A percentile compares a stretch with the other conserved stretches of the same genome.
These are phyloP conservation scores for Strobilomyces echinocephalus DNA, from an alignment of 768 basidiomycete species.

Conservation along the genomic window DNA sequence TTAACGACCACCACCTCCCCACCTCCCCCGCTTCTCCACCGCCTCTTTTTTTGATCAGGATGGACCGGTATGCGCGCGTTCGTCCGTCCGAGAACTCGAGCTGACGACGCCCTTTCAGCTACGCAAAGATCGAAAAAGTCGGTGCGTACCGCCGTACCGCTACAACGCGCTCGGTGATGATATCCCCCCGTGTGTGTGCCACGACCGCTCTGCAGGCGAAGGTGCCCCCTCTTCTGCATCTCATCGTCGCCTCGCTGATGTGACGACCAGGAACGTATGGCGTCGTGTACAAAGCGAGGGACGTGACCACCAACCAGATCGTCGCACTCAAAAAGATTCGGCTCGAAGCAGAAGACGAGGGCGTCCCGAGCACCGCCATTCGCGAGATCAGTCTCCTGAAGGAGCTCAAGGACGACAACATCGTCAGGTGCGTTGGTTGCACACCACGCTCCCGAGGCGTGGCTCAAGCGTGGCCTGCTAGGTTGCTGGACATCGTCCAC, in stretches of 20 bases:
- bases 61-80: slow-evolving; percentile 31
- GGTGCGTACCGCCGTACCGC: slow-evolving; percentile 55
- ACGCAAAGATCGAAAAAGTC: slow-evolving; percentile 97
- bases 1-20: slow-evolving; percentile 6
- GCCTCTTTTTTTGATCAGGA: slow-evolving; percentile 11
- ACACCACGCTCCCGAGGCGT: background rate
- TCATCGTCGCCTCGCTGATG: slow-evolving; percentile 1
- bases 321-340: slow-evolving; percentile 99
- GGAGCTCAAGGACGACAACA: slow-evolving; percentile 93
- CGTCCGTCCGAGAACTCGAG: background rate
- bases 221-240: slow-evolving; percentile 24
- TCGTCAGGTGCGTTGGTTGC: slow-evolving; percentile 65
- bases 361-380: slow-evolving; percentile 96
- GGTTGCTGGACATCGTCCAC: slow-evolving; percentile 94
- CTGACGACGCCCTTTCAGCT: slow-evolving; percentile 48
- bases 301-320: slow-evolving; percentile 69
- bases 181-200: slow-evolving; percentile 12
- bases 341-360: slow-evolving; percentile 97
- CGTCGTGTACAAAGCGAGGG: slow-evolving; percentile 96
- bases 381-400: slow-evolving; percentile 96
- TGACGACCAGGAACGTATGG: slow-evolving; percentile 81
- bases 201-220: slow-evolving; percentile 36
- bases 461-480: slow-evolving; percentile 30
- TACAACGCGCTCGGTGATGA: slow-evolving; percentile 4
- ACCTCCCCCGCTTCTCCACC: background rate